Percentiles rank a stretch among this genome's conserved stretches.
phyloP scores from a whole-genome alignment of 306 rosid genomes.

The Sophora flavescens region DNA sequence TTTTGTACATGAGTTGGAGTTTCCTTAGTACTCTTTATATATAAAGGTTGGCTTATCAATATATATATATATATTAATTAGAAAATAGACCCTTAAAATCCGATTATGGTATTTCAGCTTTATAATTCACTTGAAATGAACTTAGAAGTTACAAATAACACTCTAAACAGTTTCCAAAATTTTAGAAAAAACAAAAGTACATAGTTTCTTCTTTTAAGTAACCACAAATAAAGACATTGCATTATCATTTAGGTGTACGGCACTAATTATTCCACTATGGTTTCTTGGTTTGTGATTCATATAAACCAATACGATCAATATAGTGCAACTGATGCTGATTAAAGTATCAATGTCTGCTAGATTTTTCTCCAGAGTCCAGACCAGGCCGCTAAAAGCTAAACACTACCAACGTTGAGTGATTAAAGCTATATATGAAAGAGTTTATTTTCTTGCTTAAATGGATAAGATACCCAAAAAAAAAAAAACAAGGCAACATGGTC shows the following conservation, averaged over 20 bases:
- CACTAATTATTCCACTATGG: neutral
- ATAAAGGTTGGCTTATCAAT: too few species aligned
- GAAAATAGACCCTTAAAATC: too few species aligned
- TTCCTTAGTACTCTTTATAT: too few species aligned
- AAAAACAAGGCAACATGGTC: slow-evolving; percentile 36
- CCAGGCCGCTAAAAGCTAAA: neutral
- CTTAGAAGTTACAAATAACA: neutral
- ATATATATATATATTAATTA: too few species aligned
- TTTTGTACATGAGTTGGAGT: too few species aligned
- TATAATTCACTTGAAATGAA: neutral
- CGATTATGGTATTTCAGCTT: neutral
- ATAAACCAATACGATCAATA: neutral
- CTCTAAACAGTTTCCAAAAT: neutral
- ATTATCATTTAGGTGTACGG: neutral
- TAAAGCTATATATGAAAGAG: neutral
- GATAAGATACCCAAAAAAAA: slow-evolving; percentile 32
- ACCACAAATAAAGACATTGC: neutral
- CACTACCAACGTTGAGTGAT: neutral
- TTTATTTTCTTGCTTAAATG: slow-evolving; percentile 9
- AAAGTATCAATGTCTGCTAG: slow-evolving; percentile 1
- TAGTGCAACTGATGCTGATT: neutral
- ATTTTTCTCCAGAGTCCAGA: slow-evolving; percentile 3
- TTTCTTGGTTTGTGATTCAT: neutral
- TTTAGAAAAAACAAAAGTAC: too few species aligned
- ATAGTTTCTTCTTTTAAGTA: neutral